These are phyloP conservation scores for Bassia scoparia DNA, from an alignment of 148 eudicot genomes.

Conservation along the genomic window DNA sequence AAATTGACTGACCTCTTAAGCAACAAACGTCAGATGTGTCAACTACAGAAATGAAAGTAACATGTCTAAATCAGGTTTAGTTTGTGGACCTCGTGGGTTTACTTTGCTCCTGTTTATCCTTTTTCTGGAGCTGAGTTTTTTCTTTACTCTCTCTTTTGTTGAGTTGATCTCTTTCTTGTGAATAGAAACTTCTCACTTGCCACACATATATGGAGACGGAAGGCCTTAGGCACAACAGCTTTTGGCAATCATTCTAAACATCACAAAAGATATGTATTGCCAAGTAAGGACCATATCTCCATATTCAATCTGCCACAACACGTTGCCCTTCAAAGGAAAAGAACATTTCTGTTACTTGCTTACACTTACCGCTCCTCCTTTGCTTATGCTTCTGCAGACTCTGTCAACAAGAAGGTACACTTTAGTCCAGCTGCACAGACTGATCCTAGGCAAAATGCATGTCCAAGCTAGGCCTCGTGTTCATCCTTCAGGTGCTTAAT, in stretches of 20 bases:
- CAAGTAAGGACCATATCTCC: constrained; percentile 67
- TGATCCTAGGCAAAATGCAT: constrained; percentile 59
- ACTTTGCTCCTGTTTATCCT: neutral
- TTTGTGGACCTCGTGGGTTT: neutral
- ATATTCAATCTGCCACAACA: neutral
- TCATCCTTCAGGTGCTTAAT: constrained; percentile 57
- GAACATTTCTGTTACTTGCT: too few relatives aligned
- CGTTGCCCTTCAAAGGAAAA: too few relatives aligned
- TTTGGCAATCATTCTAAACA: constrained; percentile 84
- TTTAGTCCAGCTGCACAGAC: constrained; percentile 61
- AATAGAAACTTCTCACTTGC: constrained; percentile 79
- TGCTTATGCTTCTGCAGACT: constrained; percentile 47
- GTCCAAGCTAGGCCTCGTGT: constrained; percentile 57
- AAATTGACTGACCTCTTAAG: constrained; percentile 81
- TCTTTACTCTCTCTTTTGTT: neutral
- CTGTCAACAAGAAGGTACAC: constrained; percentile 81
- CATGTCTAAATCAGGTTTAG: constrained; percentile 76
- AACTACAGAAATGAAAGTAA: constrained; percentile 58
- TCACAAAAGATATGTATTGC: constrained; percentile 90
- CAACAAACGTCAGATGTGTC: constrained; percentile 71
- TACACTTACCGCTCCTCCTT: constrained; percentile 6
- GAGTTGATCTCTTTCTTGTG: constrained; percentile 24
- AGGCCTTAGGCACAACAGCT: constrained; percentile 91
- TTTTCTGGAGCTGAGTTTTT: neutral
- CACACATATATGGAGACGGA: constrained; percentile 78